Evolutionary conservation across 208 protist species (phyloP), one percentile per base, ranked within the genome.

Genomic region (Acanthamoeba lenticulata): DNA sequence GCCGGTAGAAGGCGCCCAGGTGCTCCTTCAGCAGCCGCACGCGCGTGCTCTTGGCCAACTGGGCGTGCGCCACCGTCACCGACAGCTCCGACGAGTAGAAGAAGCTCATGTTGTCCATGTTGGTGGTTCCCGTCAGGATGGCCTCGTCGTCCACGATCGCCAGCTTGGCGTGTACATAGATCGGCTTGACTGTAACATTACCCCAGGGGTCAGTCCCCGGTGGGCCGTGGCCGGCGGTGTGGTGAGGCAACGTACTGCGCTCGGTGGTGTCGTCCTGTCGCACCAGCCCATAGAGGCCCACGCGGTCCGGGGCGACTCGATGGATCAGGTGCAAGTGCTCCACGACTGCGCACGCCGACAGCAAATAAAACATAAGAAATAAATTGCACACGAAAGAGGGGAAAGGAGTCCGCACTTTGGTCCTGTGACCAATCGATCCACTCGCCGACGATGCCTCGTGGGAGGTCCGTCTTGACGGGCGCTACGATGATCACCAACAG

Each of bases 101-200:
- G 42, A 97, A 97, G 52, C 83, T 94, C 92, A 96, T 95, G 62
- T 96, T 95, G 52, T 97, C 96, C 95, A 96, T 96, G 62, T 96
- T 96, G 1, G 95, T 95, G 36, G 67, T 95, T 5, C 95, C 95
- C 55, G 92, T 72, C 32, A 95, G 90, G 4, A 96, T 55, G 38
- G 49, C 44, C 29, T 81, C 42, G 32, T 96, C 95, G 38, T 96
- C 95, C 7, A 94, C 90, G 24, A 96, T 94, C 6, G 90, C 83
- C 19, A 96, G 17, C 74, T 96, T 96, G 2, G 95, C 94, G 44
- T 96, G 95, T 27, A 96, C 94, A 32, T 96, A 96, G 17, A 96
- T 96, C 21, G 95, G 88, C 92, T 97, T 96, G 0, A 97, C 72
- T 94, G 52, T 24, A 21, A 47, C 36, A 19, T 32, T 24, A 47